Evolutionary conservation across 768 basidiomycete genomes (phyloP).

Genomic region (Termitomyces sp.): DNA sequence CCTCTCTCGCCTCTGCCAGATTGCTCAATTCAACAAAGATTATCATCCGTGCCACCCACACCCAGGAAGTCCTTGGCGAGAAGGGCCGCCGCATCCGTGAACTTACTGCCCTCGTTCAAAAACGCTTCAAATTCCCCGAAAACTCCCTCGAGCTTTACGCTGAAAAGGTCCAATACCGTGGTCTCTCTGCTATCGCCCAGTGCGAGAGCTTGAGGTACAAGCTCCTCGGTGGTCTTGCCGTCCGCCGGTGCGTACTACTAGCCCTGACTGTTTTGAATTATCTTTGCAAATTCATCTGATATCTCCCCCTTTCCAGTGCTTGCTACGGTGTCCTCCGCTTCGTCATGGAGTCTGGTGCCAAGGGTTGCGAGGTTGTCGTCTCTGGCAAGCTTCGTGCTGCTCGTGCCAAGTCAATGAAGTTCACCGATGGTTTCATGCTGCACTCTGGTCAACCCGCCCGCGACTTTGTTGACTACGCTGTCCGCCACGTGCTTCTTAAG

Average conservation of each 20-base stretch:
- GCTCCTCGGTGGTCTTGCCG: conserved; percentile 97
- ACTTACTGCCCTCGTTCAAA: conserved; percentile 96
- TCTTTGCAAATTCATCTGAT: not conserved
- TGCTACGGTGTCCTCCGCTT: conserved; percentile 99
- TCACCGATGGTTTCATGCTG: conserved; percentile 99
- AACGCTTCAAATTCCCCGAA: conserved; percentile 99
- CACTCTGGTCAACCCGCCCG: conserved; percentile 96
- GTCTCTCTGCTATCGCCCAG: conserved; percentile 96
- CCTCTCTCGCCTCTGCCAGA: not conserved
- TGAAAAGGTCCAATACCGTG: conserved; percentile 98
- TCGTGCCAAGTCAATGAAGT: conserved; percentile 99
- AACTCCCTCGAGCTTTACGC: conserved; percentile 98
- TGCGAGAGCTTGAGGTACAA: conserved; percentile 99
- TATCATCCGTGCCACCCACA: conserved; percentile 99
- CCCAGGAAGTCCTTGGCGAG: conserved; percentile 97
- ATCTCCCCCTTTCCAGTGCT: conserved; percentile 47
- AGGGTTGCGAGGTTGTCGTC: conserved; percentile 99
- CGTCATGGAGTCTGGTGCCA: conserved; percentile 99
- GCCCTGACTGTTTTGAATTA: not conserved
- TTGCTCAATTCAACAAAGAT: conserved; percentile 48
- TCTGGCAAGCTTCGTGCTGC: conserved; percentile 99
- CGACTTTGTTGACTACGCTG: conserved; percentile 97
- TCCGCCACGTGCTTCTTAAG: conserved; percentile 94
- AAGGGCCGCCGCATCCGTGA: conserved; percentile 99
- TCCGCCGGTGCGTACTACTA: conserved; percentile 71